phyloP scores from a whole-genome alignment of 208 protist species.

The Trypanosomatidae sp. region DNA sequence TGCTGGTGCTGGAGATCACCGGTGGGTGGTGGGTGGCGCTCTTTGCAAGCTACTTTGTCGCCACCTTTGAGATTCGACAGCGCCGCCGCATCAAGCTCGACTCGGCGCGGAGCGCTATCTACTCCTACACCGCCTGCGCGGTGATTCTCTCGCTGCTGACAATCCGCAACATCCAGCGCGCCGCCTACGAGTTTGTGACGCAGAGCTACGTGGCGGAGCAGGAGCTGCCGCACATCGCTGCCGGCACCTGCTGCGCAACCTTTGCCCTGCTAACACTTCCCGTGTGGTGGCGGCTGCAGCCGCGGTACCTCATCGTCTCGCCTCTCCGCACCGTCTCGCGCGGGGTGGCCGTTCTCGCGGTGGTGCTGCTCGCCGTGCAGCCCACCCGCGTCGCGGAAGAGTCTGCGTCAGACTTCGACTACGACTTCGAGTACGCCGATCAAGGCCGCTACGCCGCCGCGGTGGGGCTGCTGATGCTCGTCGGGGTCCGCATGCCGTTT shows the following conservation, averaged over 20 bases:
- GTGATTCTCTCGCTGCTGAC: conserved; percentile 48
- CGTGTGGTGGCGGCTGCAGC: conserved; percentile 46
- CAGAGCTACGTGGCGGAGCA: conserved; percentile 59
- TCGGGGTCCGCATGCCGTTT: conserved; percentile 30
- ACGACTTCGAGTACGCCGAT: conserved; percentile 42
- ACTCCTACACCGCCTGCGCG: conserved; percentile 35
- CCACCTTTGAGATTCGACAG: conserved; percentile 54
- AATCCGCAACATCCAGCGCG: conserved; percentile 75
- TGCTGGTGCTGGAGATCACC: conserved; percentile 34
- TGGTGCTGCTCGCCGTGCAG: conserved; percentile 54
- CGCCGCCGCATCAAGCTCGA: conserved; percentile 34
- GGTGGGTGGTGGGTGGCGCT: conserved; percentile 62
- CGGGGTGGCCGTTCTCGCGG: conserved; percentile 27
- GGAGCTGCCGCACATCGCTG: conserved; percentile 57
- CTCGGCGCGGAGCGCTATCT: conserved; percentile 29
- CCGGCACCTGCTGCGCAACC: conserved; percentile 50
- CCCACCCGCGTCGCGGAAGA: conserved; percentile 35
- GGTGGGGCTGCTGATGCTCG: conserved; percentile 49
- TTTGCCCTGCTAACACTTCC: conserved; percentile 59
- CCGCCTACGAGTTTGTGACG: conserved; percentile 78
- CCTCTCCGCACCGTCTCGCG: conserved; percentile 23
- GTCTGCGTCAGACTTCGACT: conserved; percentile 32
- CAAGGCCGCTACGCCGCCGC: conserved; percentile 28
- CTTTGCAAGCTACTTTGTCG: conserved; percentile 44
- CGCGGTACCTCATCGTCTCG: conserved; percentile 24